A percentile compares a stretch with the other conserved stretches of the same genome.
phyloP scores from a whole-genome alignment of 495 filamentous ascomycete genomes.

The Penicillium mononematosum region DNA sequence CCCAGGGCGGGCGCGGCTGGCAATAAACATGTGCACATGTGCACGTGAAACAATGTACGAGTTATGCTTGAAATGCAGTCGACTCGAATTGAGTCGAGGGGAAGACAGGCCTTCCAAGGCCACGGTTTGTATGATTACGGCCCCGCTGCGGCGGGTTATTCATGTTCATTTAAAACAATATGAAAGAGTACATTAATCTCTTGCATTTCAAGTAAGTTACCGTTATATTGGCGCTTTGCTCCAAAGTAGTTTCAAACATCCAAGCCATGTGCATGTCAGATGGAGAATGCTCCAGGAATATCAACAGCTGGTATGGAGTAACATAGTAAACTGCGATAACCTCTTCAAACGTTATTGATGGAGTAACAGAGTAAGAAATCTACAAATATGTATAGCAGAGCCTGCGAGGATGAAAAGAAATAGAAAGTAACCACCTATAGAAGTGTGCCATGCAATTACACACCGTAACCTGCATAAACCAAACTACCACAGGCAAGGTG shows the following conservation, averaged over 20 bases:
- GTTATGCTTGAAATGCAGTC: neutral
- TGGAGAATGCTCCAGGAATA: neutral
- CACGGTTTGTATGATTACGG: neutral
- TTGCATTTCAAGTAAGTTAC: neutral
- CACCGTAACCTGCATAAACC: conserved; percentile 4
- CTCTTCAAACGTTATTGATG: too few species aligned
- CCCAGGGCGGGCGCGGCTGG: conserved; percentile 28
- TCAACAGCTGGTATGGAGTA: too few species aligned
- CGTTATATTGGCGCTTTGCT: neutral
- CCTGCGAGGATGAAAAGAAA: neutral
- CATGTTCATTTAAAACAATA: neutral
- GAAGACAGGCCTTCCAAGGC: neutral
- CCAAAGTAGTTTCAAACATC: neutral
- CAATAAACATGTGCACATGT: conserved; percentile 16
- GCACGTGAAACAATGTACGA: conserved; percentile 2
- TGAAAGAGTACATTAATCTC: neutral
- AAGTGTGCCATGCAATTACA: conserved; percentile 5
- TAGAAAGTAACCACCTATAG: neutral
- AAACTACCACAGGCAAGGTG: conserved; percentile 15
- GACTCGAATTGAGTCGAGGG: neutral
- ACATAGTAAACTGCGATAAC: too few species aligned
- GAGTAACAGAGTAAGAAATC: neutral
- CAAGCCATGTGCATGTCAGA: neutral
- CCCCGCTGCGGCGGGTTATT: neutral
- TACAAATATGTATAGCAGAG: neutral